These are phyloP conservation scores for Mixia osmundae DNA, from an alignment of 1,284 basidiomycete genomes.

Conservation along the genomic window DNA sequence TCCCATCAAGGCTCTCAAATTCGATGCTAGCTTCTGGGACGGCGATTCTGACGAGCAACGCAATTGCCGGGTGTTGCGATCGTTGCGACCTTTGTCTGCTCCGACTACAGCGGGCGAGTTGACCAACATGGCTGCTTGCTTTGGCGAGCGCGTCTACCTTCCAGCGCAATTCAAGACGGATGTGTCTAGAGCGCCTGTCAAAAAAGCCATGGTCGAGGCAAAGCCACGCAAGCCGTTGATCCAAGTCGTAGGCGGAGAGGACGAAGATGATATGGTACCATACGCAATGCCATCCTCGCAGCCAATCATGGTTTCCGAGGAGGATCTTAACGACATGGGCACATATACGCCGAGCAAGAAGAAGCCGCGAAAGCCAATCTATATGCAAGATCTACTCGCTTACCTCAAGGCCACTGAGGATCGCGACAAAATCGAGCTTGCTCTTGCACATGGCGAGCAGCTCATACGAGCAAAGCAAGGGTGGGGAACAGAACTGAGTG, in stretches of 20 bases:
- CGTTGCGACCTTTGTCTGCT: too few species aligned
- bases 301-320: slow-evolving; percentile 2
- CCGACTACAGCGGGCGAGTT: too few species aligned
- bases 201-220: not conserved
- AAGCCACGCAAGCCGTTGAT: not conserved
- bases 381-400: slow-evolving; percentile 21
- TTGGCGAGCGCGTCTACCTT: slow-evolving; percentile 30
- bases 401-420: slow-evolving; percentile 26
- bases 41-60: slow-evolving; percentile 32
- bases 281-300: slow-evolving; percentile 10
- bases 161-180: slow-evolving; percentile 7
- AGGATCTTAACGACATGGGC: slow-evolving; percentile 6
- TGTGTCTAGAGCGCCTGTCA: slow-evolving; percentile 2
- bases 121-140: slow-evolving; percentile 27
- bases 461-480: slow-evolving; percentile 52
- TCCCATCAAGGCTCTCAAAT: slow-evolving; percentile 40
- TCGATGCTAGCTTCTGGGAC: slow-evolving; percentile 50
- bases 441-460: slow-evolving; percentile 47
- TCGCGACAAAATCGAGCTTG: slow-evolving; percentile 51
- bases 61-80: slow-evolving; percentile 34
- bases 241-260: not conserved
- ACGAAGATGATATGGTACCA: slow-evolving; percentile 11
- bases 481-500: slow-evolving; percentile 67
- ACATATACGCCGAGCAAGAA: slow-evolving; percentile 7
- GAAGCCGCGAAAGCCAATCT: slow-evolving; percentile 19